phyloP scores from a whole-genome alignment of 306 rosid species.

The Rosa lucieae region DNA sequence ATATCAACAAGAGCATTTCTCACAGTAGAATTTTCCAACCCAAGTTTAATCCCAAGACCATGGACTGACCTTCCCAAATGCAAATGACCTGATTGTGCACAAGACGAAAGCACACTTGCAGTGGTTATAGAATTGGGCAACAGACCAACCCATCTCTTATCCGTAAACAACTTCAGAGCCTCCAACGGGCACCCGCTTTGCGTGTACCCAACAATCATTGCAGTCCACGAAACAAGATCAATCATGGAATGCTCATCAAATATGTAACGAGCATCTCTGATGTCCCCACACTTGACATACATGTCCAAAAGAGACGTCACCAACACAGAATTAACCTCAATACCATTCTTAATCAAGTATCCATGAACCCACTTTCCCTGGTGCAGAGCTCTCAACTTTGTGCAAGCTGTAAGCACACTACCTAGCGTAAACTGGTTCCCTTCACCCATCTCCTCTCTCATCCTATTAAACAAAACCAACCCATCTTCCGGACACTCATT shows the following conservation, averaged over 20 bases:
- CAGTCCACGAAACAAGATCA: constrained; percentile 78
- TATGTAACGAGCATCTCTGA: constrained; percentile 58
- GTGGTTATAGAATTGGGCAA: constrained; percentile 62
- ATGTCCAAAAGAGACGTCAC: constrained; percentile 56
- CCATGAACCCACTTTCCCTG: constrained; percentile 85
- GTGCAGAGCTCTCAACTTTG: constrained; percentile 54
- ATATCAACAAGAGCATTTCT: constrained; percentile 68
- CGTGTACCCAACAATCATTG: constrained; percentile 76
- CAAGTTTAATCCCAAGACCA: constrained; percentile 48
- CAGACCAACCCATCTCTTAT: constrained; percentile 39
- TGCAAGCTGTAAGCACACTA: constrained; percentile 53
- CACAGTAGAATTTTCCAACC: constrained; percentile 43
- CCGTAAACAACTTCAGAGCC: constrained; percentile 51
- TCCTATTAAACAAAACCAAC: constrained; percentile 51
- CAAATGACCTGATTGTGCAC: constrained; percentile 47
- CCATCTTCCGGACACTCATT: constrained; percentile 61
- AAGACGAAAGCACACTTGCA: constrained; percentile 70
- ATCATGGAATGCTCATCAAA: constrained; percentile 42
- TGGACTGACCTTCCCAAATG: constrained; percentile 57
- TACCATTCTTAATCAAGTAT: constrained; percentile 49
- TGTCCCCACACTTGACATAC: constrained; percentile 68
- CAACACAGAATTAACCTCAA: constrained; percentile 37
- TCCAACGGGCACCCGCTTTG: constrained; percentile 51
- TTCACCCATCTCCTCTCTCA: constrained; percentile 58
- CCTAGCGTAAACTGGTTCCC: constrained; percentile 61